phyloP scores from a whole-genome alignment of 345 rosid species.

The Psidium friedrichsthalianum region DNA sequence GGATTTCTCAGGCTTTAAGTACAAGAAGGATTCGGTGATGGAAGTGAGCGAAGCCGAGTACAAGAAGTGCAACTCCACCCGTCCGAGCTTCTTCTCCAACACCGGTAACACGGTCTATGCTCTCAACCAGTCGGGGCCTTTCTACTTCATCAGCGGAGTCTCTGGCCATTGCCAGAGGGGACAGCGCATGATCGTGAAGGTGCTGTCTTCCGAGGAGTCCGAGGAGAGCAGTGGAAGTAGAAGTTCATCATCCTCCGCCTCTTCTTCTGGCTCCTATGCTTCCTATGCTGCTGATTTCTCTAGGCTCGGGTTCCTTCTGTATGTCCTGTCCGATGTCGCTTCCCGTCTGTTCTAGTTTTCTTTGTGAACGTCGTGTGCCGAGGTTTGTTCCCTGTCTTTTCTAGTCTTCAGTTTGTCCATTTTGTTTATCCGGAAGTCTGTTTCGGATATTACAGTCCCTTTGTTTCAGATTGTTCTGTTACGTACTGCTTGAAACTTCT shows the following conservation, averaged over 20 bases:
- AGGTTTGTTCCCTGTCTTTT: neutral
- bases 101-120: slow-evolving; percentile 32
- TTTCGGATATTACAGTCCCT: neutral
- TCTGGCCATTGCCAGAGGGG: slow-evolving; percentile 42
- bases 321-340: neutral
- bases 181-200: slow-evolving; percentile 39
- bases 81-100: slow-evolving; percentile 44
- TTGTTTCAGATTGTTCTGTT: neutral
- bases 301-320: neutral
- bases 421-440: neutral
- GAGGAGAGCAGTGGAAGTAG: neutral
- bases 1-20: slow-evolving; percentile 24
- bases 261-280: neutral
- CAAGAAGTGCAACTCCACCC: slow-evolving; percentile 44
- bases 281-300: neutral
- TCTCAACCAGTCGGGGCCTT: slow-evolving; percentile 28
- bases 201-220: slow-evolving; percentile 12
- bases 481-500: neutral
- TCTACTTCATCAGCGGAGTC: slow-evolving; percentile 49
- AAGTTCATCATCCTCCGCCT: neutral
- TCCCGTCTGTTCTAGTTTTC: slow-evolving; percentile 6
- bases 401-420: neutral
- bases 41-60: slow-evolving; percentile 30
- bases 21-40: slow-evolving; percentile 49
- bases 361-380: neutral